Evolutionary conservation across 805 yeast species (phyloP).

Genomic region (Sugiyamaella boreocaroliniensis): DNA sequence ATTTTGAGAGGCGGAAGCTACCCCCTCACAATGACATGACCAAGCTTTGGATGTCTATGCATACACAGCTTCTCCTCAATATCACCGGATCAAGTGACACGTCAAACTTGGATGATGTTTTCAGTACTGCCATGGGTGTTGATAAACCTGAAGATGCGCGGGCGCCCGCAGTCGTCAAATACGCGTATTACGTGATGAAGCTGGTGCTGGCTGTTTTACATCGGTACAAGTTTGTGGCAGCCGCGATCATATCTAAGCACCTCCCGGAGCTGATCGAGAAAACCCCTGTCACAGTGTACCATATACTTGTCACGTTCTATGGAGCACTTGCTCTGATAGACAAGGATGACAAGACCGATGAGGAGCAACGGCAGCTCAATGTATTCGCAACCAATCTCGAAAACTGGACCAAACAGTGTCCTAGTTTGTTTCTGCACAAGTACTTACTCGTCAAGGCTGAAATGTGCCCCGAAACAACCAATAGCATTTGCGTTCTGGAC

Average conservation of each 20-base stretch:
- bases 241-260: slow-evolving; percentile 18
- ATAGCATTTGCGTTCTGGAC: slow-evolving; percentile 38
- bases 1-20: slow-evolving; percentile 16
- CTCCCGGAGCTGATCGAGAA: slow-evolving; percentile 18
- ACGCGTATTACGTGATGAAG: slow-evolving; percentile 19
- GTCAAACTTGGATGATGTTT: slow-evolving; percentile 16
- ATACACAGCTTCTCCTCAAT: slow-evolving; percentile 17
- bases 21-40: slow-evolving; percentile 11
- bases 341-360: slow-evolving; percentile 19
- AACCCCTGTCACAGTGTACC: slow-evolving; percentile 22
- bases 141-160: slow-evolving; percentile 8
- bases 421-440: slow-evolving; percentile 37
- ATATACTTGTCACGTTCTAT: slow-evolving; percentile 21
- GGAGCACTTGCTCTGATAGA: slow-evolving; percentile 26
- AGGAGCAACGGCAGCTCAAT: slow-evolving; percentile 23
- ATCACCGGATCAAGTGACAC: slow-evolving; percentile 19
- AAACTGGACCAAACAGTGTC: slow-evolving; percentile 34
- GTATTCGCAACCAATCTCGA: slow-evolving; percentile 26
- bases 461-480: slow-evolving; percentile 19
- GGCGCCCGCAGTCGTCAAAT: slow-evolving; percentile 13
- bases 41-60: slow-evolving; percentile 20
- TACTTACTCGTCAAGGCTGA: slow-evolving; percentile 34
- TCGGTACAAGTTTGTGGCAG: slow-evolving; percentile 18
- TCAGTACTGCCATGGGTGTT: background rate
- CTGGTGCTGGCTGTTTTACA: slow-evolving; percentile 22